Evolutionary conservation across 306 rosid species (phyloP), one percentile per base, ranked within the genome.

Genomic region (Acacia confusa): DNA sequence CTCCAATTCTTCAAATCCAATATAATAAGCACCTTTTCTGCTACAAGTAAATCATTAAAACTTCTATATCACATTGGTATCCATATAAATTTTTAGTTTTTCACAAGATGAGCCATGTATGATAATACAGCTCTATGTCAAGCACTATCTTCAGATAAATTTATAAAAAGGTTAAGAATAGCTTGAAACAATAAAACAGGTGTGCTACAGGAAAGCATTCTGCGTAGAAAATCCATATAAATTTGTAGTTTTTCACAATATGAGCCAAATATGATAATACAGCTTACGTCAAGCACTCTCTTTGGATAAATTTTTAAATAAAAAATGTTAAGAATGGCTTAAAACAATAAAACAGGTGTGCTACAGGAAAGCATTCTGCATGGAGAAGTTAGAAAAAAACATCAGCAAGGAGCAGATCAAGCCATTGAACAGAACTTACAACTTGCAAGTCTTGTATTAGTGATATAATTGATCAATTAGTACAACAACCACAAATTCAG

Each of bases 401-500:
- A 77, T 78, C 77, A 77, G 50, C 16, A 6, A 15, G n/a, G 68
- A 57, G 74, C 40, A 27, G 52, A 73, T n/a, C 57, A 80, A 85
- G 75, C 64, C 78, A 74, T 84, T 36, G 43, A 80, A 68, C 79
- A 66, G 52, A 68, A 78, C 71, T 50, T 72, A 75, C 72, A 48
- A 27, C 79, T 63, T 63, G 78, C 58, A 79, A 20, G 47, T 44
- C 77, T 32, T 58, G 27, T 61, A 63, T 41, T 34, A 38, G 43
- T 25, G 25, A 47, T 65, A 78, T 71, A 53, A 80, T 60, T 43
- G 47, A 79, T 53, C 58, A 84, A 68, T 30, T 24, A 61, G 61
- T 12, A 66, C 74, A 74, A 80, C 76, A 70, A 63, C 77, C 16
- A 66, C 68, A 74, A 72, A 81, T 44, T 76, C 53, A 80, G 81